Base-by-base conservation (phyloP, 139 green algal genomes). In the Chlamydomonas schloesseri region DNA sequence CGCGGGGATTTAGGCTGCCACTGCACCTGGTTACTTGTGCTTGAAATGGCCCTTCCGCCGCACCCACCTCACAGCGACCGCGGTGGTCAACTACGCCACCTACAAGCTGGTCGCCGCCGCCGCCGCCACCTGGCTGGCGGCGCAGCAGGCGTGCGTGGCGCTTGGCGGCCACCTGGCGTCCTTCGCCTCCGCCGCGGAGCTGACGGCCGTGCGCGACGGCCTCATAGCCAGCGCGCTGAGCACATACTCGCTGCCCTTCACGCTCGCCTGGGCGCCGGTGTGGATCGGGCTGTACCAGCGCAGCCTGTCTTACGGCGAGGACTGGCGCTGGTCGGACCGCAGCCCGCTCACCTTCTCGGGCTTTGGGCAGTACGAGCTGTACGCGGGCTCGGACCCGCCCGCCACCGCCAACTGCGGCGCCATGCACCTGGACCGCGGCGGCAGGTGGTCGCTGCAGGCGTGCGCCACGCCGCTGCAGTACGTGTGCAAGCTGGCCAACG, bases 381-480 rank as follows among this genome's bases (percentile, higher is more conserved):
- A 76, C 46, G 70, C 29, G 31, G 37, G 29, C 1, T 67, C 79
- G 3, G 47, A 26, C 31, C 18, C 31, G 10, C 79, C 69, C 31
- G 42, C 67, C n/a, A 17, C 47, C 10, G 0, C 42, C 8, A 33
- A 37, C 21, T 85, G 79, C 50, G 79, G 65, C 13, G 79, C 47
- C n/a, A 70, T 76, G 79, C 79, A 85, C 58, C 47, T 85, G 46
- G 79, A 85, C 79, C 79, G 79, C 29, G 47, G 21, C 21, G 79
- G 79, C 9, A 31, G 47, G 10, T 85, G 79, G 79, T 85, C 79
- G 50, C 21, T 69, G n/a, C 65, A 77, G 67, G 9, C 31, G 2
- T 85, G 79, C 67, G 33, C 3, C 65, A 13, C 14, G 18, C 29
- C 3, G 37, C 46, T 69, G 29, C 67, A 69, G 64, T 76, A 76